Conservation (phyloP, 1,284 basidiomycete genomes). For the Trichosporon asahii region DNA sequence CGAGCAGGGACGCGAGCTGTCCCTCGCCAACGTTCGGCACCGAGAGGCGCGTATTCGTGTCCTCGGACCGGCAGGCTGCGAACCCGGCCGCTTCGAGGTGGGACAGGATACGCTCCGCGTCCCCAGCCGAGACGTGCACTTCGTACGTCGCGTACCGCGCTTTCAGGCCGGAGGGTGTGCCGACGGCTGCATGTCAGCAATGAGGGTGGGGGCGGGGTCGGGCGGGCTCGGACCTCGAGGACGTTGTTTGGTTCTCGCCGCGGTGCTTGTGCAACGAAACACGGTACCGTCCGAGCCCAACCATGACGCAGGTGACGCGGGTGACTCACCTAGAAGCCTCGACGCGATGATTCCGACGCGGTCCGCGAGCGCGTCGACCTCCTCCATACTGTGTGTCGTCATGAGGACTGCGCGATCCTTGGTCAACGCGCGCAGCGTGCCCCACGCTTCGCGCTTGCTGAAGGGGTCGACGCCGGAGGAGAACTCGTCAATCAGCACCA, state of each 20-base stretch:
- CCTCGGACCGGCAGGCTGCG: constrained; percentile 17
- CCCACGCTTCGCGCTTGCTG: constrained; percentile 80
- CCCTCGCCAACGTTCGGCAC: constrained; percentile 34
- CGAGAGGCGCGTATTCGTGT: constrained; percentile 34
- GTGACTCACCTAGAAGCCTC: constrained; percentile 59
- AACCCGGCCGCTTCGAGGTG: constrained; percentile 62
- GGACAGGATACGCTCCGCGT: constrained; percentile 58
- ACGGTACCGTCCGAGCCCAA: not conserved
- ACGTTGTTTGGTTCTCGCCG: no score
- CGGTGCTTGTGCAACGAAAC: no score
- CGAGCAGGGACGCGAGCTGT: constrained; percentile 29
- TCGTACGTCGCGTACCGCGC: constrained; percentile 69
- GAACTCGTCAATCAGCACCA: constrained; percentile 77
- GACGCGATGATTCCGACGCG: constrained; percentile 70
- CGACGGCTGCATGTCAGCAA: constrained; percentile 57
- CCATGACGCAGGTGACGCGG: not conserved
- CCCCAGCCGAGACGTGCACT: constrained; percentile 67
- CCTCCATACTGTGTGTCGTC: constrained; percentile 72
- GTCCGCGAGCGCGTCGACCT: constrained; percentile 69
- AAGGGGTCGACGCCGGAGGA: constrained; percentile 77
- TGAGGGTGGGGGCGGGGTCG: not conserved
- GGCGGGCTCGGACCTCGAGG: not conserved
- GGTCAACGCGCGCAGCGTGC: constrained; percentile 58
- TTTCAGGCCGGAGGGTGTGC: constrained; percentile 63
- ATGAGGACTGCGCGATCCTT: constrained; percentile 44